A percentile compares a stretch with the other conserved stretches of the same genome.
These are phyloP conservation scores for Phytophthora megakarya DNA, from an alignment of 352 stramenopile genomes.

Conservation along the genomic window DNA sequence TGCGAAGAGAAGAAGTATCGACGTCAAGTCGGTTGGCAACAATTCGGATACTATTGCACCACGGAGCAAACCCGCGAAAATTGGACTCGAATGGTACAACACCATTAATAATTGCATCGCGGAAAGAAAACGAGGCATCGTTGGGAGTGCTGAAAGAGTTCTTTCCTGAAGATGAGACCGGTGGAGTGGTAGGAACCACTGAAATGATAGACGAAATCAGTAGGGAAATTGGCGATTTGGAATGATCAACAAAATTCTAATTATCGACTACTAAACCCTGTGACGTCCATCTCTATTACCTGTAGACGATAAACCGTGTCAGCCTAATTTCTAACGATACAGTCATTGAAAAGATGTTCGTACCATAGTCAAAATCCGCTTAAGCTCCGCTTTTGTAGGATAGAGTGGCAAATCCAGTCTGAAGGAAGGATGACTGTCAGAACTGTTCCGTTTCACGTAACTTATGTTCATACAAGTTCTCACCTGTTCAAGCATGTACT, in stretches of 20 bases:
- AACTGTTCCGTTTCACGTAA: neutral
- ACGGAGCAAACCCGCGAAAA: slow-evolving; percentile 55
- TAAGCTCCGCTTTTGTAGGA: slow-evolving; percentile 87
- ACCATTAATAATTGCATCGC: slow-evolving; percentile 62
- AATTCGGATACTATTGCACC: slow-evolving; percentile 66
- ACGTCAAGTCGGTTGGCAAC: slow-evolving; percentile 66
- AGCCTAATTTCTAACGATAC: no score
- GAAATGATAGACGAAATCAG: slow-evolving; percentile 27
- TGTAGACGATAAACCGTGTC: no score
- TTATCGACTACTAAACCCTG: slow-evolving; percentile 76
- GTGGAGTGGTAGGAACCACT: slow-evolving; percentile 18
- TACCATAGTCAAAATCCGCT: slow-evolving; percentile 93
- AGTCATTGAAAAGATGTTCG: slow-evolving; percentile 17
- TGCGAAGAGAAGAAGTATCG: slow-evolving; percentile 78
- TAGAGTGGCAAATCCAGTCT: slow-evolving; percentile 84
- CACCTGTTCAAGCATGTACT: slow-evolving; percentile 87
- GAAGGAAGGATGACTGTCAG: slow-evolving; percentile 10
- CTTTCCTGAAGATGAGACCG: slow-evolving; percentile 35
- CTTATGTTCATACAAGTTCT: neutral
- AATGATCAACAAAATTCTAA: slow-evolving; percentile 29
- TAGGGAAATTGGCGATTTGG: slow-evolving; percentile 22
- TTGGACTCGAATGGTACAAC: slow-evolving; percentile 57
- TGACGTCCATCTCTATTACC: slow-evolving; percentile 78
- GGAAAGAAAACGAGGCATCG: slow-evolving; percentile 69
- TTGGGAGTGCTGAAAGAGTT: slow-evolving; percentile 65